Percentiles rank a stretch among this genome's conserved stretches.
Conservation (phyloP, 2,329 filamentous ascomycete genomes). For the Penicillium sp. region DNA sequence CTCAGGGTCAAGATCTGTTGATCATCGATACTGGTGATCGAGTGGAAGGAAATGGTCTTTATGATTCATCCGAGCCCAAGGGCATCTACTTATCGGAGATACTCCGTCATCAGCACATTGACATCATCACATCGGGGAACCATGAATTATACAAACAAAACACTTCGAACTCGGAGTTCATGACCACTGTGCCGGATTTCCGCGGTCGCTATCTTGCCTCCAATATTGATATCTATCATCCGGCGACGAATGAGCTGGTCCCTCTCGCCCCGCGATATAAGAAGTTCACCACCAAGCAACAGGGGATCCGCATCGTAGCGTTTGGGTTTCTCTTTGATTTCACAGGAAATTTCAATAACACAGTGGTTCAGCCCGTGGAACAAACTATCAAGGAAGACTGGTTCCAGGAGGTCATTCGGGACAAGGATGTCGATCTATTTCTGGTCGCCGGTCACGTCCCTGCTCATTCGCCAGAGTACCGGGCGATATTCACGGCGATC, state of each 20-base stretch:
- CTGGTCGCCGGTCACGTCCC: slow-evolving; percentile 81
- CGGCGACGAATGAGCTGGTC: slow-evolving; percentile 61
- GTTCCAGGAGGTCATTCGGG: slow-evolving; percentile 81
- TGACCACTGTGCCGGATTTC: slow-evolving; percentile 76
- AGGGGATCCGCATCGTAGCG: slow-evolving; percentile 73
- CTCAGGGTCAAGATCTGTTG: slow-evolving; percentile 74
- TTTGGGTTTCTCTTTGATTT: slow-evolving; percentile 97
- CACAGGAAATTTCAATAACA: slow-evolving; percentile 83
- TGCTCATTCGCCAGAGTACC: slow-evolving; percentile 72
- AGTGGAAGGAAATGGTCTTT: slow-evolving; percentile 89
- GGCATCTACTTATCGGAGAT: slow-evolving; percentile 86
- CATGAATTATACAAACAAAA: slow-evolving; percentile 86
- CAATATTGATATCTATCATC: slow-evolving; percentile 82
- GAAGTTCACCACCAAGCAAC: slow-evolving; percentile 87
- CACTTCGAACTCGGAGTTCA: slow-evolving; percentile 71
- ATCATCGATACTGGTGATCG: slow-evolving; percentile 93
- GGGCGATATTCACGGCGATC: slow-evolving; percentile 70
- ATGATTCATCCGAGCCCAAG: slow-evolving; percentile 82
- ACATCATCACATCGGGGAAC: slow-evolving; percentile 82
- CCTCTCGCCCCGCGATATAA: slow-evolving; percentile 77
- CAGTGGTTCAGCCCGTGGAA: slow-evolving; percentile 70
- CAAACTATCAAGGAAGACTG: slow-evolving; percentile 76
- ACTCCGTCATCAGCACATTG: slow-evolving; percentile 72
- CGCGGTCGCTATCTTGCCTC: slow-evolving; percentile 76
- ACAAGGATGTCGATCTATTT: slow-evolving; percentile 75